Percentiles rank a stretch among this genome's conserved stretches.
Evolutionary conservation across 208 protist species (phyloP).

Genomic region (Trichomonas gallinae): DNA sequence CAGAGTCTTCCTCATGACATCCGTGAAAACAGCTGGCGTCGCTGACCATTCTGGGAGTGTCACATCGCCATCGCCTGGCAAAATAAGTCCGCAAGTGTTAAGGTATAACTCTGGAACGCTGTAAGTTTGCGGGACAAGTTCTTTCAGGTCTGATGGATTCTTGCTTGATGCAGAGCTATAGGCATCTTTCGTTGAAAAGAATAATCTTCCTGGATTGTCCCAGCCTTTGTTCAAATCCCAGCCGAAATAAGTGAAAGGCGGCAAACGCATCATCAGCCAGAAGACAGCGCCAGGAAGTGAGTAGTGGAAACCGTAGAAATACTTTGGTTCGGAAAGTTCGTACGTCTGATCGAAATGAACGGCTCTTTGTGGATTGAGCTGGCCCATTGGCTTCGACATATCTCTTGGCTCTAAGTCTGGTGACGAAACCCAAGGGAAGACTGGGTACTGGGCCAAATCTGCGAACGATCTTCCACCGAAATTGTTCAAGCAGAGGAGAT

Average conservation of each 20-base stretch:
- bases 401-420: background rate
- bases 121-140: background rate
- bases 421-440: background rate
- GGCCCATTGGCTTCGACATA: background rate
- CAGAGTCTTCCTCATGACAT: background rate
- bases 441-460: background rate
- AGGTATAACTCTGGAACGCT: background rate
- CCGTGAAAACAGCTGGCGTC: background rate
- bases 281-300: background rate
- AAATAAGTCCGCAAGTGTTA: background rate
- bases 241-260: background rate
- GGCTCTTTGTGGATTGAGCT: background rate
- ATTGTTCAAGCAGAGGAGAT: background rate
- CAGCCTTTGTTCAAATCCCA: constrained; percentile 7
- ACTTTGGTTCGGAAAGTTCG: background rate
- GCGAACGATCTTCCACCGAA: background rate
- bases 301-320: constrained; percentile 18
- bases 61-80: background rate
- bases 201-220: background rate
- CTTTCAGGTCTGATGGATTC: background rate
- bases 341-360: background rate
- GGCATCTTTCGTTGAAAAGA: background rate
- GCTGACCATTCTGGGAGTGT: background rate
- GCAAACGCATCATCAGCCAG: background rate
- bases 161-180: background rate